Base-by-base conservation (phyloP, 2,329 filamentous ascomycete species). In the Hypocrella siamensis region DNA sequence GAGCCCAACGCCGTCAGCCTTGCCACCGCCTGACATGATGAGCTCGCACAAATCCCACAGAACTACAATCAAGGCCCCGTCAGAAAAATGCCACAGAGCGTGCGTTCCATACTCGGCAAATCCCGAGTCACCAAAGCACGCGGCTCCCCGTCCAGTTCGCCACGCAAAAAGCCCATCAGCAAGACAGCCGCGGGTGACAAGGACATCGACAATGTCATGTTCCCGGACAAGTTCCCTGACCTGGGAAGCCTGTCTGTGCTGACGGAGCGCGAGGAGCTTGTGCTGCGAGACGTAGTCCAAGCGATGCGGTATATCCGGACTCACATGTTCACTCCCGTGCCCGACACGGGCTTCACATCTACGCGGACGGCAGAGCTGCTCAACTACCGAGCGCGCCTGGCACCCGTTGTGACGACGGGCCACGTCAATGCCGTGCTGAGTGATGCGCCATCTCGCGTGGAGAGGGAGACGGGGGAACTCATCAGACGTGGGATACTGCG, bases 401-500 rank as follows among this genome's bases (percentile, higher is more conserved):
- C 80, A 8, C 72, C 71, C 0, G 58, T 83, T 16, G 70, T 79
- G 5, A 77, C 73, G 1, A 51, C 74, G 15, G 67, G 73, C 2
- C 79, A 85, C 46, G 49, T 85, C 6, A 68, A 77, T 38, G 67
- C 75, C 2, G 52, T 83, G 2, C 60, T 79, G 28, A 54, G 53
- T 8, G 28, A 19, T 2, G 73, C 69, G 3, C 70, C 77, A 2
- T 80, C 77, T 0, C 60, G 57, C 2, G 71, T 72, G 2, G 79
- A 84, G 51, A 61, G 79, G 28, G 78, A 81, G 47, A 61, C 79
- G 15, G 74, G 68, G 4, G 65, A 73, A 42, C 58, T 83, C 22
- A 51, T 67, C 14, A 56, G 61, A 10, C 58, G 57, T 9, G 76
- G 78, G 0, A 54, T 64, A 4, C 37, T 83, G 28, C 58, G 75